Evolutionary conservation across 768 basidiomycete species (phyloP).

Genomic region (Psilocybe subaeruginosa): DNA sequence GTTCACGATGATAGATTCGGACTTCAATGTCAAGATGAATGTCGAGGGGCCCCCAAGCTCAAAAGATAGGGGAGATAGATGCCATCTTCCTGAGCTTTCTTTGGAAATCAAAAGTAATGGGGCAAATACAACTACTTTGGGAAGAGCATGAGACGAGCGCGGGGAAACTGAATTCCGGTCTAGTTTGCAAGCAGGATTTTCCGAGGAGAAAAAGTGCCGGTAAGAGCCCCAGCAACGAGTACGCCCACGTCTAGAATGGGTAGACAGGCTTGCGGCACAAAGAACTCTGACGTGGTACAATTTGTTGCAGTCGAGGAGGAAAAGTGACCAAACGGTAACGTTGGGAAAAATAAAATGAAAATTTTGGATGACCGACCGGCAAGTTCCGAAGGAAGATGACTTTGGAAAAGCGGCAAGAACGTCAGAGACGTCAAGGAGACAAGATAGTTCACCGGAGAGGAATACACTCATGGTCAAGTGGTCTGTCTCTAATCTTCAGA

Average conservation of each 20-base stretch:
- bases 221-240: not conserved
- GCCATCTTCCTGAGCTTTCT: constrained; percentile 5
- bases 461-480: not conserved
- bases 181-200: not conserved
- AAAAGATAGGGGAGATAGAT: constrained; percentile 3
- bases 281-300: not conserved
- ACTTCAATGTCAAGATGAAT: not conserved
- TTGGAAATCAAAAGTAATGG: constrained; percentile 10
- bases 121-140: constrained; percentile 6
- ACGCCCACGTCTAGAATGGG: not conserved
- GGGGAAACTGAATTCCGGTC: not conserved
- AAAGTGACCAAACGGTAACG: too few species aligned
- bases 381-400: not conserved
- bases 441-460: not conserved
- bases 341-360: not conserved
- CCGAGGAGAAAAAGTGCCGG: not conserved
- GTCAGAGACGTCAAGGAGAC: not conserved
- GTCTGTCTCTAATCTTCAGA: not conserved
- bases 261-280: not conserved
- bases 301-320: not conserved
- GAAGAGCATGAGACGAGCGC: not conserved
- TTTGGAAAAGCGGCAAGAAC: not conserved
- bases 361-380: not conserved
- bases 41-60: not conserved
- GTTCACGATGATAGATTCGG: constrained; percentile 8